A percentile compares a stretch with the other conserved stretches of the same genome.
Conservation (phyloP, 2,329 filamentous ascomycete genomes). For the Alternaria hordeiaustralica region DNA sequence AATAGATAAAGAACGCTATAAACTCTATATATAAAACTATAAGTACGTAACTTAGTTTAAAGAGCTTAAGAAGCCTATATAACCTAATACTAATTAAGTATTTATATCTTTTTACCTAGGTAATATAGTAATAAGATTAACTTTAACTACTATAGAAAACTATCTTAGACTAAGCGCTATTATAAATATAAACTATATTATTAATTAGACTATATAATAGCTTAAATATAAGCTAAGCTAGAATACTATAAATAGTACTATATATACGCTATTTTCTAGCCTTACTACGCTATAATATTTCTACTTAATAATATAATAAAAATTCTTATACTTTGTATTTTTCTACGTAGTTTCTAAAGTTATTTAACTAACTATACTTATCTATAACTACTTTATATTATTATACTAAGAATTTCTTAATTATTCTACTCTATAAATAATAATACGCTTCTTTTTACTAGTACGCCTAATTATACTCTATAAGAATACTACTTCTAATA, state of each 20-base stretch:
- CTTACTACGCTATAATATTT: background rate
- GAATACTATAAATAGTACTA: background rate
- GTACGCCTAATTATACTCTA: background rate
- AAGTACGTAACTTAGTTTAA: background rate
- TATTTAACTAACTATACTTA: constrained; percentile 4
- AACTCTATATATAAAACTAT: background rate
- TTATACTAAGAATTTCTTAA: background rate
- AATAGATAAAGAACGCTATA: background rate
- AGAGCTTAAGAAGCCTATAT: background rate
- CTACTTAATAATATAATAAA: background rate
- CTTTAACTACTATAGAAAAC: background rate
- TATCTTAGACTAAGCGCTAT: background rate
- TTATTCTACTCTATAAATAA: background rate
- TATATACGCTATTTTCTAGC: background rate
- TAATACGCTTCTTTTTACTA: background rate
- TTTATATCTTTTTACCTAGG: background rate
- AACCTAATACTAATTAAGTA: background rate
- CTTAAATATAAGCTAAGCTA: background rate
- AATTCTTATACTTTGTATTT: background rate
- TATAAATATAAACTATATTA: background rate
- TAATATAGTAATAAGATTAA: background rate
- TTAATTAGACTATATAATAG: background rate
- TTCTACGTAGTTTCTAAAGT: constrained; percentile 1
- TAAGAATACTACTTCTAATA: background rate
- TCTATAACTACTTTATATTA: background rate